Percentiles rank a stretch among this genome's conserved stretches.
Evolutionary conservation across 148 eudicot genomes (phyloP).

Genomic region (Spergularia marina): DNA sequence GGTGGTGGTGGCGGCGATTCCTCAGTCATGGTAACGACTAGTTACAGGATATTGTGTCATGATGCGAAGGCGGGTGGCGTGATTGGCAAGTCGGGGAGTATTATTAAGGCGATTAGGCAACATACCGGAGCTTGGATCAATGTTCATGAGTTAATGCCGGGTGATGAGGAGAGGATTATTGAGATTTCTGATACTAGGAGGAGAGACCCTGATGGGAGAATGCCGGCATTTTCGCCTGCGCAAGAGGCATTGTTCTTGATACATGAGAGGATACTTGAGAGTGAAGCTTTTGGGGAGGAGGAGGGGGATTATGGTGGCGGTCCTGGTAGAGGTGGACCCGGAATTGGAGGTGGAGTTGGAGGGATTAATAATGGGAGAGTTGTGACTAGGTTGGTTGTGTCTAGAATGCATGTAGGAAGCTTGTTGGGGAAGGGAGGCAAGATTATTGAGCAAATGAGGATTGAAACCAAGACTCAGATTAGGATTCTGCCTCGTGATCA

Average conservation of each 20-base stretch:
- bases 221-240: conserved; percentile 88
- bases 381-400: conserved; percentile 93
- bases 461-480: conserved; percentile 94
- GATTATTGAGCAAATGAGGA: conserved; percentile 97
- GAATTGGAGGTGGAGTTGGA: conserved; percentile 27
- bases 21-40: conserved; percentile 64
- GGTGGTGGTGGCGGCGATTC: conserved; percentile 27
- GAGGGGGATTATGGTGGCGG: conserved; percentile 42
- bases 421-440: conserved; percentile 97
- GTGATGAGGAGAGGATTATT: conserved; percentile 90
- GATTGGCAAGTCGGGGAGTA: conserved; percentile 88
- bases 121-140: conserved; percentile 97
- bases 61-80: conserved; percentile 81
- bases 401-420: conserved; percentile 90
- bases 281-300: conserved; percentile 54
- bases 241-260: conserved; percentile 89
- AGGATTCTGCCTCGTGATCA: conserved; percentile 92
- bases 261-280: conserved; percentile 90
- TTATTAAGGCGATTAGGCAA: conserved; percentile 83
- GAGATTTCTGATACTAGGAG: conserved; percentile 90
- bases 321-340: conserved; percentile 28
- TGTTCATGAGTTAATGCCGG: conserved; percentile 75
- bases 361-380: conserved; percentile 39
- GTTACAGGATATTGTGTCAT: conserved; percentile 79
- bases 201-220: conserved; percentile 86